phyloP scores from a whole-genome alignment of 495 filamentous ascomycete species.

The Aspergillus kassunensis region DNA sequence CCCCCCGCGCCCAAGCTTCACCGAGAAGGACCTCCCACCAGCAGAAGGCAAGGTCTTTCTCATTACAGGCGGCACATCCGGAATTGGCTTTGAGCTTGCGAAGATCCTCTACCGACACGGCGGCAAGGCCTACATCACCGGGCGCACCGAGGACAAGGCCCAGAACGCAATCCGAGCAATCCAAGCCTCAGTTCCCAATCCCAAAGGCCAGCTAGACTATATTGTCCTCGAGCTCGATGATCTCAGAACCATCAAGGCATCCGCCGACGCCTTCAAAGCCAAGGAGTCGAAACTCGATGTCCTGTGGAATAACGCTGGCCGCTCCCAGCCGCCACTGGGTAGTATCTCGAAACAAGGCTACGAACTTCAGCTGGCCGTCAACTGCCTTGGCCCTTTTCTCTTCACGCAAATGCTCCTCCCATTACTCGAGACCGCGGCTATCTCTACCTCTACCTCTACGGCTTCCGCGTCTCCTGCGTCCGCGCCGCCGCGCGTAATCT shows the following conservation, averaged over 20 bases:
- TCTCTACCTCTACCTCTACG: too few relatives aligned
- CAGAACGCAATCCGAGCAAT: conserved; percentile 30
- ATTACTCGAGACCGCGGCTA: too few relatives aligned
- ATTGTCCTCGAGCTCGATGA: conserved; percentile 44
- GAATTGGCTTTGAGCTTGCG: conserved; percentile 37
- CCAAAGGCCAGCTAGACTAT: conserved; percentile 34
- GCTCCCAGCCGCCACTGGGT: conserved; percentile 38
- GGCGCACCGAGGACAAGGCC: conserved; percentile 27
- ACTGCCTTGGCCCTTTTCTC: conserved; percentile 36
- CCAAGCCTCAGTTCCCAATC: conserved; percentile 5
- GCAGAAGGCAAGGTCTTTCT: conserved; percentile 29
- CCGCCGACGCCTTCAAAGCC: conserved; percentile 34
- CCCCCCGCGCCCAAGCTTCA: too few relatives aligned
- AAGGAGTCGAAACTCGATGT: conserved; percentile 44
- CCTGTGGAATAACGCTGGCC: conserved; percentile 48
- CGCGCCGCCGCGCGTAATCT: too few relatives aligned
- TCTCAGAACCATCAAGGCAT: conserved; percentile 39
- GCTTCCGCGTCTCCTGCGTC: too few relatives aligned
- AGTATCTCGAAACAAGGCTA: conserved; percentile 27
- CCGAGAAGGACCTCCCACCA: too few relatives aligned
- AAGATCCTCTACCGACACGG: conserved; percentile 36
- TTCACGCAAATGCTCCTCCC: too few relatives aligned
- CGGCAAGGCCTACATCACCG: conserved; percentile 39
- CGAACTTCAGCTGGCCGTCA: conserved; percentile 47
- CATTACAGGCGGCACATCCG: conserved; percentile 39